Evolutionary conservation across 495 filamentous ascomycete genomes (phyloP), one percentile per base, ranked within the genome.

Genomic region (Tirmania nivea): DNA sequence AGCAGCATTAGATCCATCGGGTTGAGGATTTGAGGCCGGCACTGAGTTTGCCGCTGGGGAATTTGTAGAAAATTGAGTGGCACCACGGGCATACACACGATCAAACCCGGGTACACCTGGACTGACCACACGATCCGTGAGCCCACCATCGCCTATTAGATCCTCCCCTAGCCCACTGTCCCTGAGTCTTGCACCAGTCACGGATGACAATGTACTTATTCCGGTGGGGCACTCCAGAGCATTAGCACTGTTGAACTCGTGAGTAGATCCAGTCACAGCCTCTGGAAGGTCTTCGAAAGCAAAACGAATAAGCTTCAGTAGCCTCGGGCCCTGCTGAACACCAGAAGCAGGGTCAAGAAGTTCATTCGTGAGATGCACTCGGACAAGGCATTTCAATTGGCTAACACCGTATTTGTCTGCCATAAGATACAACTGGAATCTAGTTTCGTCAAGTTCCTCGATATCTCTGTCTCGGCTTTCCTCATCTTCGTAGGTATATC

Each of bases 381-480:
- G 55, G 48, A 64, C 64, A 50, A 64, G 56, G 19, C 62, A 61
- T 54, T 64, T 64, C 54, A 64, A 61, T 49, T 64, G 58, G 47
- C 61, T 57, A 34, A 64, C 63, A 42, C 62, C 62, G 21, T 64
- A 64, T 35, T 64, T 64, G 50, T 64, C 62, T 10, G 62, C 62
- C 62, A 64, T 63, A 25, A 64, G 56, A 50, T 64, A 64, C n/a
- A 64, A 54, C 10, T 57, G 49, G 36, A 62, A 64, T 57, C 63
- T 64, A 47, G 61, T 62, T n/a, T 64, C 62, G 50, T 64, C 62
- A 10, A 61, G 50, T 35, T 64, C 61, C 31, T 64, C 62, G 42
- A 45, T 14, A 45, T 45, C 39, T 19, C 12, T 45, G 14, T 45
- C 39, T 64, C 61, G 54, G 63, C 61, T n/a, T 56, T 61, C 60